These are phyloP conservation scores for Trametopsis cervina DNA, from an alignment of 768 basidiomycete species.

Conservation along the genomic window DNA sequence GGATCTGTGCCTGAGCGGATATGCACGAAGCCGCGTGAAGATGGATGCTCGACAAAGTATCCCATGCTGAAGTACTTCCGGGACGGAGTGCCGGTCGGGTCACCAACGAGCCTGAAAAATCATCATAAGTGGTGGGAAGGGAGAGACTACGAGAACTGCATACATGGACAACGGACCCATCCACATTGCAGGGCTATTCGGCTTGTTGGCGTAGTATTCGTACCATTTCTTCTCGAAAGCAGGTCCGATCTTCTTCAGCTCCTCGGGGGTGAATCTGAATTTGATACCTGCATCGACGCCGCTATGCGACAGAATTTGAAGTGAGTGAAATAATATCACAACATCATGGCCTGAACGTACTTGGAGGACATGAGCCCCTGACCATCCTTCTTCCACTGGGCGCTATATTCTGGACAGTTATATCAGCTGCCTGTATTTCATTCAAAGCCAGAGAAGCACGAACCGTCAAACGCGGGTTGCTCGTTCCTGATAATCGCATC, in stretches of 20 bases:
- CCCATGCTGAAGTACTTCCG: conserved; percentile 19
- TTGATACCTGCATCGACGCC: conserved; percentile 20
- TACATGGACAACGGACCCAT: conserved; percentile 12
- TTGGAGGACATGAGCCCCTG: conserved; percentile 47
- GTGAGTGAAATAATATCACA: background rate
- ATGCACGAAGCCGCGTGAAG: conserved; percentile 41
- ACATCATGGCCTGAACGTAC: conserved; percentile 30
- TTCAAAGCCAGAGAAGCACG: too few species aligned
- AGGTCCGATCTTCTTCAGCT: conserved; percentile 19
- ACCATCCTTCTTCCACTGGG: conserved; percentile 31
- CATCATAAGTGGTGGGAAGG: background rate
- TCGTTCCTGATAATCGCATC: conserved; percentile 40
- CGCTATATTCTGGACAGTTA: conserved; percentile 30
- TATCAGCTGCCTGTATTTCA: too few species aligned
- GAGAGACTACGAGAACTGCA: background rate
- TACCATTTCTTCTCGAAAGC: conserved; percentile 21
- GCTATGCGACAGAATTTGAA: conserved; percentile 8
- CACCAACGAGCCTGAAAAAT: conserved; percentile 13
- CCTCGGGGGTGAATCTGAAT: conserved; percentile 15
- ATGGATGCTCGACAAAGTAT: conserved; percentile 31
- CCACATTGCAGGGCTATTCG: conserved; percentile 20
- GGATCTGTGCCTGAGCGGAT: conserved; percentile 35
- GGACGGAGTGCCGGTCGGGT: conserved; percentile 11
- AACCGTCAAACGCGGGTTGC: too few species aligned
- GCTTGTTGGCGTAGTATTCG: conserved; percentile 13